Base-by-base conservation (phyloP, 805 yeast genomes). In the Limtongozyma cylindracea region DNA sequence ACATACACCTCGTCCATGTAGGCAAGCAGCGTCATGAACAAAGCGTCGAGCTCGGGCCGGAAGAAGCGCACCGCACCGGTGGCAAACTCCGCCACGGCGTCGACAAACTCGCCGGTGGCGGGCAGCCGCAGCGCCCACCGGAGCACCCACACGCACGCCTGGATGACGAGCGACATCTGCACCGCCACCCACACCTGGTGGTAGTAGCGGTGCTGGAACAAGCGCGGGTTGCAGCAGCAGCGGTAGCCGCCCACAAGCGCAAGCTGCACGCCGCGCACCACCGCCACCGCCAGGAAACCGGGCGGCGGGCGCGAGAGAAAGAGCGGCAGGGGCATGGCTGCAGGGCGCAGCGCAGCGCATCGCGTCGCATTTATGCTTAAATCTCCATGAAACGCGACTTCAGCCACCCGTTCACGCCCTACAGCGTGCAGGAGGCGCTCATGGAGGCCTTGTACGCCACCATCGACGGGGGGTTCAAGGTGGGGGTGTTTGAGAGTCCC, bases 401-500 rank as follows among this genome's bases (percentile, higher is more conserved):
- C 41, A 47, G 58, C 34, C 95, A 82, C 38, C 96, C 96, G 1
- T 82, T 54, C 37, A 35, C 41, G 20, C 95, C 96, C 0, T 82
- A 82, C 39, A 53, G 50, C 13, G 78, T 80, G 28, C 96, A 82
- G 38, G 19, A 56, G 12, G 59, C 68, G 27, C 56, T 82, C 30
- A 82, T 82, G 95, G 46, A 50, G 15, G 59, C 67, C 11, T 54
- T 84, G n/a, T 72, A 72, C 32, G 58, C 58, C 12, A 55, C 74
- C 2, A 49, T 82, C 10, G 49, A 51, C 4, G 31, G 31, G 11
- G 49, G 53, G 8, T 58, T 52, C 33, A 76, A 72, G 36, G 49
- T 82, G 2, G 92, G 91, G 0, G 51, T 82, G 2, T 69, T 82
- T 34, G 95, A 82, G 38, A 70, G 88, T 25, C 96, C 96, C 1